These are phyloP conservation scores for Monascus purpureus DNA, from an alignment of 495 filamentous ascomycete species.

Conservation along the genomic window DNA sequence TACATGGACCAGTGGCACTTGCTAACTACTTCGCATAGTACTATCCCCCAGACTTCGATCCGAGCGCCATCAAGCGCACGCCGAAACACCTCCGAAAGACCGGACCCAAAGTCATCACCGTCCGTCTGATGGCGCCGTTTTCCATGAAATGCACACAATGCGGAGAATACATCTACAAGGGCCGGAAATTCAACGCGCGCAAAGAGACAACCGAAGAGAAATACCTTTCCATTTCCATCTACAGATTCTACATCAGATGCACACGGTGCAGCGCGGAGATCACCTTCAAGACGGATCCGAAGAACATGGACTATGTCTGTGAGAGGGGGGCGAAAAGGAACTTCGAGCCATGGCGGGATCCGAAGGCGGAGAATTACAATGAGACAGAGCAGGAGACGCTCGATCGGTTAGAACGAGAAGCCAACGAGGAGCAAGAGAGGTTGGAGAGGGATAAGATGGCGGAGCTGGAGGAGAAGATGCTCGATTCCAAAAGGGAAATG, in stretches of 20 bases:
- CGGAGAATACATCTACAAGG: conserved; percentile 94
- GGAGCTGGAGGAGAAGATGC: conserved; percentile 67
- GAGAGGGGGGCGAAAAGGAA: conserved; percentile 83
- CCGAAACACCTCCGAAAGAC: conserved; percentile 44
- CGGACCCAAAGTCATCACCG: conserved; percentile 71
- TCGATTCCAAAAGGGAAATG: conserved; percentile 96
- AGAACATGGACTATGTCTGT: conserved; percentile 83
- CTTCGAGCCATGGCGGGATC: conserved; percentile 75
- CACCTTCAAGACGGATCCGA: conserved; percentile 89
- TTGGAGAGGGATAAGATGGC: conserved; percentile 59
- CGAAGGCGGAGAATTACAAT: conserved; percentile 33
- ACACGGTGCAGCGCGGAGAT: conserved; percentile 84
- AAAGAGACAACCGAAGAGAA: conserved; percentile 90
- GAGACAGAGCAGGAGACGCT: conserved; percentile 82
- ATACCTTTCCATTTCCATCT: conserved; percentile 81
- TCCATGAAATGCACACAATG: conserved; percentile 83
- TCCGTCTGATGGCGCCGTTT: conserved; percentile 97
- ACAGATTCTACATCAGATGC: conserved; percentile 90
- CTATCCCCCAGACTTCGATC: conserved; percentile 97
- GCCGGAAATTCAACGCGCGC: conserved; percentile 91
- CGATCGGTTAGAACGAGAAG: conserved; percentile 68
- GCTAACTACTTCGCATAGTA: conserved; percentile 38
- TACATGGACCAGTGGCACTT: conserved; percentile 1
- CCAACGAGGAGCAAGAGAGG: conserved; percentile 40
- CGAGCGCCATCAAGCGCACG: conserved; percentile 61